phyloP scores from a whole-genome alignment of 2,329 filamentous ascomycete genomes.

The Periconia macrospinosa region DNA sequence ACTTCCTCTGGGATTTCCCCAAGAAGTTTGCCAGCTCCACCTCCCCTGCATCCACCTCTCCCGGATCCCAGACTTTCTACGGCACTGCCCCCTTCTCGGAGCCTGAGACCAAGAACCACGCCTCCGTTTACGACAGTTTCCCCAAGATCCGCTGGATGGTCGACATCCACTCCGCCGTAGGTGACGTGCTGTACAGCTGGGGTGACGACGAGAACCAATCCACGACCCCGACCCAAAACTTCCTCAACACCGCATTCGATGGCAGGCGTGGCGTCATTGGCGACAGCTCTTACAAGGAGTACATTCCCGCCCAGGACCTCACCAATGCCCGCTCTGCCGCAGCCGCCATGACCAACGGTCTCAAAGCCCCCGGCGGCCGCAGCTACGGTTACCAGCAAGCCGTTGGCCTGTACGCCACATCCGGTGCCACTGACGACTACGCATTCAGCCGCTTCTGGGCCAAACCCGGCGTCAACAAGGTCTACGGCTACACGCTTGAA shows the following conservation, averaged over 20 bases:
- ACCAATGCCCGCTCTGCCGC: slow-evolving; percentile 38
- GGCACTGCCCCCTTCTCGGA: slow-evolving; percentile 58
- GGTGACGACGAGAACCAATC: slow-evolving; percentile 59
- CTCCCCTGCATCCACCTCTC: slow-evolving; percentile 46
- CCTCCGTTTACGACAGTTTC: slow-evolving; percentile 56
- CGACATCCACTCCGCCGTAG: slow-evolving; percentile 60
- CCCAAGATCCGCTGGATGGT: slow-evolving; percentile 59
- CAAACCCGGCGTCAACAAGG: slow-evolving; percentile 39
- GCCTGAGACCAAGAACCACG: slow-evolving; percentile 59
- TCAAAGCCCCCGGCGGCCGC: slow-evolving; percentile 43
- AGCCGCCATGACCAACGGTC: slow-evolving; percentile 35
- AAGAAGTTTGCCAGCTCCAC: slow-evolving; percentile 48
- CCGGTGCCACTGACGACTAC: slow-evolving; percentile 45
- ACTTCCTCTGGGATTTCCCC: slow-evolving; percentile 59
- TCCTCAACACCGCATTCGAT: slow-evolving; percentile 57
- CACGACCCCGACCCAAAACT: slow-evolving; percentile 52
- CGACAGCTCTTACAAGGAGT: slow-evolving; percentile 56
- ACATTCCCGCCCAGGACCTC: slow-evolving; percentile 41
- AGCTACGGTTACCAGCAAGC: slow-evolving; percentile 35
- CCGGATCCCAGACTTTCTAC: slow-evolving; percentile 53
- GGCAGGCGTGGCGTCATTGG: slow-evolving; percentile 53
- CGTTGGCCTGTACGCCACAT: slow-evolving; percentile 43
- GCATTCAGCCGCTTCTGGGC: slow-evolving; percentile 42
- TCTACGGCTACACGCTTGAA: slow-evolving; percentile 45
- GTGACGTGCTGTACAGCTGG: slow-evolving; percentile 60